Evolutionary conservation across 257 asterid genomes (phyloP), one percentile per base, ranked within the genome.

Genomic region (Ilex asprella): DNA sequence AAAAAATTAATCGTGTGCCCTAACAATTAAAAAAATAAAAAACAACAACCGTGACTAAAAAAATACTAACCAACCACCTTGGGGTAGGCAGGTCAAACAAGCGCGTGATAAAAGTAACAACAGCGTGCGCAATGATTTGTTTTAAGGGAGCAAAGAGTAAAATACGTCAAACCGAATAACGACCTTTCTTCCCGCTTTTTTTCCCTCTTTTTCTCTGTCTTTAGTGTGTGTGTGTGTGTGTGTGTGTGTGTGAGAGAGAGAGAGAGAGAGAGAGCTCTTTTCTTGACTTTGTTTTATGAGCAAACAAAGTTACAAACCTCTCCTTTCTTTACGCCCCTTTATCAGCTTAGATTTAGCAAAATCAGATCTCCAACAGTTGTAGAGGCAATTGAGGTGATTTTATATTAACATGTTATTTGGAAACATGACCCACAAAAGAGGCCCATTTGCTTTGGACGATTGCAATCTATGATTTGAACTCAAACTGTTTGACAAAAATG

Each of bases 371-470:
- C 61, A 72, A 35, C 41, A 35, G 41, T 35, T 1, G 7, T 35
- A 35, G 41, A 35, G 41, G 8, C 41, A 3, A 35, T 35, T 3
- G 5, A 35, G 41, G 41, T 35, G 41, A 35, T 35, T 35, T 35
- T 35, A 35, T 35, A 35, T 3, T 35, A 35, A 35, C 41, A 35
- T 35, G 8, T 35, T 3, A 46, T 55, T 49, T 7, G 5, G 12
- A 39, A 63, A 56, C 31, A 59, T 81, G 95, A 61, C 97, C 91
- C 95, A 89, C 95, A 65, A 43, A 27, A 59, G 49, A 74, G 79
- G 78, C 74, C 82, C 88, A 55, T 50, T 41, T 67, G 21, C 53
- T 70, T 74, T 70, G 84, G 83, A 73, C 79, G 75, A 72, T 81
- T 82, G 84, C 79, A 76, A 70, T 73, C 67, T 73, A 71, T 82